Evolutionary conservation across 2,329 filamentous ascomycete genomes (phyloP).

Genomic region (Thelonectria olida): DNA sequence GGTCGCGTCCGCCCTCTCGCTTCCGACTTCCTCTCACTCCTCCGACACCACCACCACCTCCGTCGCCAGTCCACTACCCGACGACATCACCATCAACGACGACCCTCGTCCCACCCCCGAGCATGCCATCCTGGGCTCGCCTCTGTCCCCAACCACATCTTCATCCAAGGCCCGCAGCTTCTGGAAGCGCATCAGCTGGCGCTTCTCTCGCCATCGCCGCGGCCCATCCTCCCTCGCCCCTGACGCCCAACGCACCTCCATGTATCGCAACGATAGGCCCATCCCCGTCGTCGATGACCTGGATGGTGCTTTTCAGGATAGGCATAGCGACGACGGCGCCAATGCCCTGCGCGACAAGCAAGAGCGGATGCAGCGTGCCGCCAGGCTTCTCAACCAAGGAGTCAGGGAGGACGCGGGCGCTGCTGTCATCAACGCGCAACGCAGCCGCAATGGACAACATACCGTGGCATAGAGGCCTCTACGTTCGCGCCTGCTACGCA

Average conservation of each 20-base stretch:
- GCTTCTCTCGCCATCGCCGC: conserved; percentile 27
- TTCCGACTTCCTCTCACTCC: conserved; percentile 43
- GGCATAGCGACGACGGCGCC: conserved; percentile 34
- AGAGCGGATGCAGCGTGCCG: conserved; percentile 52
- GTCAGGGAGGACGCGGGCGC: conserved; percentile 11
- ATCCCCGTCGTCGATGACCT: conserved; percentile 22
- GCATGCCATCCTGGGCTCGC: conserved; percentile 1
- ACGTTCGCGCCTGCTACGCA: not conserved
- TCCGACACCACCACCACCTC: conserved; percentile 42
- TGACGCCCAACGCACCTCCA: conserved; percentile 44
- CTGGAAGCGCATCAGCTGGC: conserved; percentile 42
- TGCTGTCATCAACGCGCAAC: conserved; percentile 11
- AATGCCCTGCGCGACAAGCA: conserved; percentile 47
- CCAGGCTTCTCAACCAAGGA: conserved; percentile 47
- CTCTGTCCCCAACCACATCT: conserved; percentile 26
- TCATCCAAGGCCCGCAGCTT: conserved; percentile 30
- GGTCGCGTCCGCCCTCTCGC: conserved; percentile 49
- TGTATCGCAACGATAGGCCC: conserved; percentile 44
- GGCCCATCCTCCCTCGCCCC: conserved; percentile 4
- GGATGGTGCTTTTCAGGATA: conserved; percentile 38
- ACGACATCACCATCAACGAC: not conserved
- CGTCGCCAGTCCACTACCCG: conserved; percentile 17
- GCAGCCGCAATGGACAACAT: conserved; percentile 11
- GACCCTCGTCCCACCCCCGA: conserved; percentile 5
- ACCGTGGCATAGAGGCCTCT: conserved; percentile 13